A percentile compares a stretch with the other conserved stretches of the same genome.
Conservation (phyloP, 2,329 filamentous ascomycete genomes). For the Penicillium vulpinum region DNA sequence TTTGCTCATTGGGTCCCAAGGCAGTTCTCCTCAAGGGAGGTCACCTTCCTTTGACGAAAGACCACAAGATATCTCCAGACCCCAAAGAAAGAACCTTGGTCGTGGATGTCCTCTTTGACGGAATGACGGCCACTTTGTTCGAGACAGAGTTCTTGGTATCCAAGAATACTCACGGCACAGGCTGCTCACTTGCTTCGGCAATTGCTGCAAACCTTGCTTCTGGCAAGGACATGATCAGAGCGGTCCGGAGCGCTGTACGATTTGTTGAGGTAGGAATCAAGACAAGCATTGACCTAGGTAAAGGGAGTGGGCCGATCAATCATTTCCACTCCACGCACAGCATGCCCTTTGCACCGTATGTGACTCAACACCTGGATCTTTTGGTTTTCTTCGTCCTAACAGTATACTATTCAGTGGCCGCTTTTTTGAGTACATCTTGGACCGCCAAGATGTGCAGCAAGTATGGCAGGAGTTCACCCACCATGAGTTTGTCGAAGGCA, state of each 20-base stretch:
- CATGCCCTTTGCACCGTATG: slow-evolving; percentile 60
- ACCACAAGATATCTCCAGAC: slow-evolving; percentile 59
- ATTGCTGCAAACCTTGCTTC: slow-evolving; percentile 63
- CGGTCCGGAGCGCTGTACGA: slow-evolving; percentile 57
- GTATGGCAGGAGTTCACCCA: slow-evolving; percentile 76
- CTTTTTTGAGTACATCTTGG: slow-evolving; percentile 81
- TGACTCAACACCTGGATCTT: slow-evolving; percentile 1
- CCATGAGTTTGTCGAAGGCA: slow-evolving; percentile 76
- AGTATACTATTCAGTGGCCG: slow-evolving; percentile 55
- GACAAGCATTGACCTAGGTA: slow-evolving; percentile 56
- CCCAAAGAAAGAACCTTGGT: slow-evolving; percentile 65
- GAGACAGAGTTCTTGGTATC: slow-evolving; percentile 71
- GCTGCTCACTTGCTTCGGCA: slow-evolving; percentile 83
- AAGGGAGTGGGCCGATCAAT: slow-evolving; percentile 65
- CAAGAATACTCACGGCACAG: slow-evolving; percentile 88
- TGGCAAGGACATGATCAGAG: slow-evolving; percentile 50
- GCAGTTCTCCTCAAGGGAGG: slow-evolving; percentile 90
- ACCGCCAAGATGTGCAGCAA: slow-evolving; percentile 69
- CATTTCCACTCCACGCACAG: slow-evolving; percentile 65
- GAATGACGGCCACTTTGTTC: slow-evolving; percentile 59
- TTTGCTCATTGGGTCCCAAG: slow-evolving; percentile 69
- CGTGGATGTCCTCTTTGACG: slow-evolving; percentile 74
- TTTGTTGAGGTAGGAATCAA: slow-evolving; percentile 65
- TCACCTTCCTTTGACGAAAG: slow-evolving; percentile 73
- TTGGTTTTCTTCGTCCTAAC: slow-evolving; percentile 2